These are phyloP conservation scores for Ascochyta fabae DNA, from an alignment of 2,329 filamentous ascomycete species.

Conservation along the genomic window DNA sequence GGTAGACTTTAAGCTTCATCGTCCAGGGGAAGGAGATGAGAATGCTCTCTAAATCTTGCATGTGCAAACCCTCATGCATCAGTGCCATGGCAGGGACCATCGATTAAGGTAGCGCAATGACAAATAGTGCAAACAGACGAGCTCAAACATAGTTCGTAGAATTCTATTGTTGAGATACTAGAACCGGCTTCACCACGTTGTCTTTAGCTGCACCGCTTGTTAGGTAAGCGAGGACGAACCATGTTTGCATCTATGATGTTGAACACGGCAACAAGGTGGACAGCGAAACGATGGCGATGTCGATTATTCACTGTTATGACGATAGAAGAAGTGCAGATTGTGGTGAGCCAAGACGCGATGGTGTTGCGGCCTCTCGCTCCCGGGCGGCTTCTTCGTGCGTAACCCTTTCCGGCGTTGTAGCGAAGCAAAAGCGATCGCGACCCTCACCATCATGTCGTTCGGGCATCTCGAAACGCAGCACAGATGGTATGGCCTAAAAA, in stretches of 20 bases:
- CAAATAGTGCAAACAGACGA: background rate
- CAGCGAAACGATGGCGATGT: background rate
- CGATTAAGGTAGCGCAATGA: background rate
- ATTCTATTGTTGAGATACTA: no score
- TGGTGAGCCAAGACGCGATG: background rate
- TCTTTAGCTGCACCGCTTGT: background rate
- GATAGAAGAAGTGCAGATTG: background rate
- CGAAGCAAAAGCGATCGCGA: slow-evolving; percentile 3
- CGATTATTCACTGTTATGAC: background rate
- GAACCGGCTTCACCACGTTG: no score
- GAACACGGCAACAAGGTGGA: background rate
- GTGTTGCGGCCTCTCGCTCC: slow-evolving; percentile 2
- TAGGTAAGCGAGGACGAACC: no score
- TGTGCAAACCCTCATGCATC: background rate
- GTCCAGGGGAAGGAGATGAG: background rate
- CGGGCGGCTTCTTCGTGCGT: slow-evolving; percentile 12
- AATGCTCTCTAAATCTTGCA: background rate
- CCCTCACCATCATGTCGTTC: slow-evolving; percentile 11
- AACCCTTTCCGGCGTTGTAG: slow-evolving; percentile 18
- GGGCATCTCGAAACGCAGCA: slow-evolving; percentile 25
- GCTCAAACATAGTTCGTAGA: background rate
- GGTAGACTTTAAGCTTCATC: background rate
- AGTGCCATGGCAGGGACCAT: background rate
- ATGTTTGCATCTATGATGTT: background rate
- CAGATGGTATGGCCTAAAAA: slow-evolving; percentile 25